phyloP scores from a whole-genome alignment of 495 filamentous ascomycete genomes.

The Aspergillus hancockii region DNA sequence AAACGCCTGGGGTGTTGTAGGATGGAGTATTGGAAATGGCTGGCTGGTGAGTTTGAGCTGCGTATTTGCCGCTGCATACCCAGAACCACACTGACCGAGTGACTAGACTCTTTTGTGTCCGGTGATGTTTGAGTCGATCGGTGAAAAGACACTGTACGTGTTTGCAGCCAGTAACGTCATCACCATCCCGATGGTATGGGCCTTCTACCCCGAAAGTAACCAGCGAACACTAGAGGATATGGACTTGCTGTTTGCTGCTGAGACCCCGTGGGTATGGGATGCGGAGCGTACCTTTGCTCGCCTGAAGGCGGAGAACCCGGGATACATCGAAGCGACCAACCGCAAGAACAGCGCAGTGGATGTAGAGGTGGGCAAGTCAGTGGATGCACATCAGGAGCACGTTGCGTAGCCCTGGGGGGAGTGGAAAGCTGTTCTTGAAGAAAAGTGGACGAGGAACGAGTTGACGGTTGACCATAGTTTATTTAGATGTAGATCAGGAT shows the following conservation, averaged over 20 bases:
- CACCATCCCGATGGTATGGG: conserved; percentile 66
- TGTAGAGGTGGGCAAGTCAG: conserved; percentile 40
- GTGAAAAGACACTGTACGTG: conserved; percentile 67
- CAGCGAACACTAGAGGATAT: conserved; percentile 71
- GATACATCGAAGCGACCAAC: conserved; percentile 43
- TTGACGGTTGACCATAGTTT: background rate
- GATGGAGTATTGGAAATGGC: conserved; percentile 73
- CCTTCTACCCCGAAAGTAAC: conserved; percentile 67
- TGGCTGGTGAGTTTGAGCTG: conserved; percentile 47
- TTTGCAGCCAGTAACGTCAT: conserved; percentile 65
- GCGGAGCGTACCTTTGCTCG: conserved; percentile 59
- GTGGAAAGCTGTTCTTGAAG: background rate
- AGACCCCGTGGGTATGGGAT: conserved; percentile 63
- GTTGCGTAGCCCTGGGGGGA: background rate
- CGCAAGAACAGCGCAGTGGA: conserved; percentile 52
- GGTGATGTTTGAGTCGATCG: conserved; percentile 61
- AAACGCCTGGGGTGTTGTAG: conserved; percentile 74
- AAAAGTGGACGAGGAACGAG: background rate
- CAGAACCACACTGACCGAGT: background rate
- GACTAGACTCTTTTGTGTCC: conserved; percentile 59
- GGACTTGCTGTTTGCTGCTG: conserved; percentile 63
- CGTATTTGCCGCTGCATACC: background rate
- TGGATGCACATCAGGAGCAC: conserved; percentile 11
- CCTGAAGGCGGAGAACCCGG: conserved; percentile 55
- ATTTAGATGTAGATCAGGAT: background rate